These are phyloP conservation scores for Hepatocystis sp. DNA, from an alignment of 169 alveolate genomes.

Conservation along the genomic window DNA sequence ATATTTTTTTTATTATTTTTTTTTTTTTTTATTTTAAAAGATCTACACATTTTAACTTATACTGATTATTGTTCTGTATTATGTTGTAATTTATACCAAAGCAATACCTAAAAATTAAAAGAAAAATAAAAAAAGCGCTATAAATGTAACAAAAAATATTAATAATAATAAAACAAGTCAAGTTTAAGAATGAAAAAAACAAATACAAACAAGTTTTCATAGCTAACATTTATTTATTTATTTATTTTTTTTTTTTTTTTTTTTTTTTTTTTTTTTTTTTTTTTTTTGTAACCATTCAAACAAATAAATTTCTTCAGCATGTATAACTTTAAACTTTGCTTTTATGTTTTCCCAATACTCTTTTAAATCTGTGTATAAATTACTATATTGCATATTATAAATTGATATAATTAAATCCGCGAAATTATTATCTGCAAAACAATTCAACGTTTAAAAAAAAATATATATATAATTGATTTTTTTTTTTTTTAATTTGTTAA, in stretches of 20 bases:
- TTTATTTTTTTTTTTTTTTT: too few relatives aligned
- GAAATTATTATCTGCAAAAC: slow-evolving; percentile 53
- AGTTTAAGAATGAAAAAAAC: neutral
- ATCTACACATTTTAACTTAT: slow-evolving; percentile 71
- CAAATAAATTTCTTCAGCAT: slow-evolving; percentile 50
- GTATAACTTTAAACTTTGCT: slow-evolving; percentile 16
- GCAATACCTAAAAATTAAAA: slow-evolving; percentile 40
- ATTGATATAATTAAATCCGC: slow-evolving; percentile 50
- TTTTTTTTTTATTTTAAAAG: slow-evolving; percentile 28
- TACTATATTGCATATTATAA: slow-evolving; percentile 61
- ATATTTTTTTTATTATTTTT: neutral
- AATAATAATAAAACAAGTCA: slow-evolving; percentile 3
- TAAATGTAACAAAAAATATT: neutral
- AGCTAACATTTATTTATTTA: too few relatives aligned
- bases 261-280: too few relatives aligned
- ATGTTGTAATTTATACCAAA: slow-evolving; percentile 60
- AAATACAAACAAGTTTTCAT: too few relatives aligned
- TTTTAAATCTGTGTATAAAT: slow-evolving; percentile 14
- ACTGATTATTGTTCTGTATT: slow-evolving; percentile 58
- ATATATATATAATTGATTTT: too few relatives aligned
- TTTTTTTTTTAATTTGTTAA: too few relatives aligned
- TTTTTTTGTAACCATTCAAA: slow-evolving; percentile 36
- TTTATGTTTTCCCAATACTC: slow-evolving; percentile 43
- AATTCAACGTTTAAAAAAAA: too few relatives aligned
- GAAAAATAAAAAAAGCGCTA: too few relatives aligned